Conservation (phyloP, 2,329 filamentous ascomycete species). For the Amesomyces nigricolor region DNA sequence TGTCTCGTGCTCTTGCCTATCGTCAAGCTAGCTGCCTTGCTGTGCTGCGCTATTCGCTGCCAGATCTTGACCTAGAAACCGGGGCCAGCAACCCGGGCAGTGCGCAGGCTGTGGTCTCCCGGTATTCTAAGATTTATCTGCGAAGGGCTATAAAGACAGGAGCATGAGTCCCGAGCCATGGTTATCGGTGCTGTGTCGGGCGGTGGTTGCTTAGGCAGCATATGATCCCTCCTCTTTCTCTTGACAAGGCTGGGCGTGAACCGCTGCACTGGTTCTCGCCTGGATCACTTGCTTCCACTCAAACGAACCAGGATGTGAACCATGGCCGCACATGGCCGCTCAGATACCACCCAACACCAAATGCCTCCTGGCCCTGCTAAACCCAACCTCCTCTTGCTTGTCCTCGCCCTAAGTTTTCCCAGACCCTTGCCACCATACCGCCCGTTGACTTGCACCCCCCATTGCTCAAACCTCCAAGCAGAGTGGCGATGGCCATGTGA, state of each 20-base stretch:
- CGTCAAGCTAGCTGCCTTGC: slow-evolving; percentile 60
- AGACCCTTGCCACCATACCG: background rate
- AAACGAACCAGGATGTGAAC: slow-evolving; percentile 5
- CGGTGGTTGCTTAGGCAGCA: slow-evolving; percentile 20
- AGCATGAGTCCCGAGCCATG: slow-evolving; percentile 27
- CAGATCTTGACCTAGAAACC: slow-evolving; percentile 42
- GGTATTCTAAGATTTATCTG: slow-evolving; percentile 38
- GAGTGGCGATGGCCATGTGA: background rate
- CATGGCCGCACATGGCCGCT: background rate
- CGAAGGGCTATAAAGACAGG: slow-evolving; percentile 38
- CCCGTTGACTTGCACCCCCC: background rate
- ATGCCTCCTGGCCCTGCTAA: slow-evolving; percentile 3
- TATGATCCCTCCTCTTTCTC: slow-evolving; percentile 21
- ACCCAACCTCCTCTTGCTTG: background rate
- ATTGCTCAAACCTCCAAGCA: background rate
- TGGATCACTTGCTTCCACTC: slow-evolving; percentile 7
- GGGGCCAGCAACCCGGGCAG: slow-evolving; percentile 7
- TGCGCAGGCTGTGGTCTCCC: slow-evolving; percentile 23
- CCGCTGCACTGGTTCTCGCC: slow-evolving; percentile 3
- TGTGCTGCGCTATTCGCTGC: slow-evolving; percentile 47
- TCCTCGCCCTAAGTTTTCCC: background rate
- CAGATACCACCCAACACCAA: slow-evolving; percentile 5
- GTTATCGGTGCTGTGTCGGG: slow-evolving; percentile 24
- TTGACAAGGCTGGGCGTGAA: slow-evolving; percentile 6
- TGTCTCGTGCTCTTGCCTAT: slow-evolving; percentile 54